Evolutionary conservation across 352 stramenopile species (phyloP).

Genomic region (Phytophthora chlamydospora): DNA sequence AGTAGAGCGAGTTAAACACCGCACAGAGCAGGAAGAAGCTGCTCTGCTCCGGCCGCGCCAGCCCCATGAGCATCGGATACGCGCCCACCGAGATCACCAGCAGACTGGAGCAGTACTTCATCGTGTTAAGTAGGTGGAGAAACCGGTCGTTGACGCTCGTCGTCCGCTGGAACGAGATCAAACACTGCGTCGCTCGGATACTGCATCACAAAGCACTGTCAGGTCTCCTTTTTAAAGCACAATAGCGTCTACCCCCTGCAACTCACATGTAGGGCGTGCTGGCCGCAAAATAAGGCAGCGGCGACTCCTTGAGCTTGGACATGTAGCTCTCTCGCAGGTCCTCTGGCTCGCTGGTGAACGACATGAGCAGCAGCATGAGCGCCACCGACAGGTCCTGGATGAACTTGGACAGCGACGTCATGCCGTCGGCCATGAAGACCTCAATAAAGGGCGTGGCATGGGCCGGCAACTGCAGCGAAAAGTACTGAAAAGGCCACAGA

Average conservation of each 20-base stretch:
- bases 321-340: constrained; percentile 59
- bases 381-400: constrained; percentile 74
- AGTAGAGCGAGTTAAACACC: constrained; percentile 95
- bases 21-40: constrained; percentile 80
- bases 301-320: constrained; percentile 76
- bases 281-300: constrained; percentile 73
- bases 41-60: constrained; percentile 53
- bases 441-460: constrained; percentile 76
- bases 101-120: constrained; percentile 87
- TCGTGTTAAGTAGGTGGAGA: constrained; percentile 83
- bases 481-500: constrained; percentile 75
- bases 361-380: constrained; percentile 65
- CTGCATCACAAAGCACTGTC: constrained; percentile 30
- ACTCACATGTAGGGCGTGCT: constrained; percentile 78
- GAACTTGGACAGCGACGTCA: constrained; percentile 88
- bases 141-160: constrained; percentile 73
- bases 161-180: constrained; percentile 84
- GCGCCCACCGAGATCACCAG: constrained; percentile 80
- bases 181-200: constrained; percentile 79
- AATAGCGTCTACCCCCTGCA: background rate
- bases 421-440: constrained; percentile 79
- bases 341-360: constrained; percentile 52
- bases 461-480: constrained; percentile 54
- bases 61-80: constrained; percentile 73
- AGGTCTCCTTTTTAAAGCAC: background rate